These are phyloP conservation scores for Fomitopsis schrenkii DNA, from an alignment of 1,284 basidiomycete genomes.

Conservation along the genomic window DNA sequence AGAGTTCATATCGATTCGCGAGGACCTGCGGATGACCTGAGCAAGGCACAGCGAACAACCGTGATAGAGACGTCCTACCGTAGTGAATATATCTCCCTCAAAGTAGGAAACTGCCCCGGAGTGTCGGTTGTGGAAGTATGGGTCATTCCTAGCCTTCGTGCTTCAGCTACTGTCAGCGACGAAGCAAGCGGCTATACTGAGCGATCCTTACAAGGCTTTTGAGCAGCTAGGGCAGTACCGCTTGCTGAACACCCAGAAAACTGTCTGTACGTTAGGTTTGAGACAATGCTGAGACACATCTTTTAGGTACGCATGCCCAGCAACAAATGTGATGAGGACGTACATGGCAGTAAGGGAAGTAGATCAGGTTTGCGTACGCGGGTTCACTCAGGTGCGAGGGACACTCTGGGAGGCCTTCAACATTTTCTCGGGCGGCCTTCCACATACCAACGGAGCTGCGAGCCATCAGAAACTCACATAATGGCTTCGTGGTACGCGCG, in stretches of 20 bases:
- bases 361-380: slow-evolving; percentile 24
- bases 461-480: slow-evolving; percentile 35
- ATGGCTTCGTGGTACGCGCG: slow-evolving; percentile 31
- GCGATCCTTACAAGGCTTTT: neutral
- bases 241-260: neutral
- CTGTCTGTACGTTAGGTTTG: neutral
- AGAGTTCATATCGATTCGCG: no score
- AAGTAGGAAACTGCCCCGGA: no score
- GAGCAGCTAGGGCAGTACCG: neutral
- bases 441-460: slow-evolving; percentile 35
- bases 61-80: no score
- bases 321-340: neutral
- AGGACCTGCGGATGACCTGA: no score
- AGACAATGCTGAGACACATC: neutral
- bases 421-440: slow-evolving; percentile 27
- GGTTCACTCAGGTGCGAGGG: slow-evolving; percentile 31
- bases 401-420: slow-evolving; percentile 20
- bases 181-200: no score
- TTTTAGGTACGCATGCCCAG: no score
- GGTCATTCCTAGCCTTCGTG: no score
- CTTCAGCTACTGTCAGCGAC: no score
- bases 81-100: no score
- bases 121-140: no score
- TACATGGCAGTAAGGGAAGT: slow-evolving; percentile 15
- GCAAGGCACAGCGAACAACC: no score